Percentiles rank a stretch among this genome's conserved stretches.
Conservation (phyloP, 2,329 filamentous ascomycete species). For the Emydomyces testavorans region DNA sequence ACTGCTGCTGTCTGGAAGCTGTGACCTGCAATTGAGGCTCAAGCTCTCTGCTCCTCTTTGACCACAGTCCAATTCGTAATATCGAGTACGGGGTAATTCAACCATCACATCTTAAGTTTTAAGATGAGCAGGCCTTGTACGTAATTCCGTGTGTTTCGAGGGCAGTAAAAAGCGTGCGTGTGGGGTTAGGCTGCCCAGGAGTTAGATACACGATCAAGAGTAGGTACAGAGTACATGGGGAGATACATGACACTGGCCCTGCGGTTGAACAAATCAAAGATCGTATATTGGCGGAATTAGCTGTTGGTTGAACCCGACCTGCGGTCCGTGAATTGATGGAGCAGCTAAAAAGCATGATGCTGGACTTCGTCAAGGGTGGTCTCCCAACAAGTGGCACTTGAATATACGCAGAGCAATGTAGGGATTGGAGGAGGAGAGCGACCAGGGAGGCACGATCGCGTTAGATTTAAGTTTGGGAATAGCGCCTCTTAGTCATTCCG, state of each 20-base stretch:
- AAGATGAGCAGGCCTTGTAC: too few species aligned
- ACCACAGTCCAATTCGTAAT: not conserved
- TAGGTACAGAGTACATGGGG: too few species aligned
- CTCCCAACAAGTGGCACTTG: constrained; percentile 5
- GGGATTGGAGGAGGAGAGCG: not conserved
- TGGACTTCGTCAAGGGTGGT: constrained; percentile 2
- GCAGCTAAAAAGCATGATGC: not conserved
- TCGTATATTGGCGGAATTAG: not conserved
- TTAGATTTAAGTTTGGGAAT: not conserved
- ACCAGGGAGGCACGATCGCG: not conserved
- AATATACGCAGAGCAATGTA: not conserved
- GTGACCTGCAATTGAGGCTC: not conserved
- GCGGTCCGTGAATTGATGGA: not conserved
- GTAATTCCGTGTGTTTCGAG: too few species aligned
- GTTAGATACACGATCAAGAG: too few species aligned
- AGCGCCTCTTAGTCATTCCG: not conserved
- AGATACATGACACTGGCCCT: too few species aligned
- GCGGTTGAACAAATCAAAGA: constrained; percentile 3
- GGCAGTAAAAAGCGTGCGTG: not conserved
- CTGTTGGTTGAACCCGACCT: not conserved
- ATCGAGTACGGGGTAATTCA: too few species aligned
- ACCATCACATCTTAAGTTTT: too few species aligned
- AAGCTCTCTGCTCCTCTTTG: not conserved
- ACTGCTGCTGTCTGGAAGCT: not conserved
- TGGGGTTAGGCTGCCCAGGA: not conserved